These are phyloP conservation scores for Hypocrella siamensis DNA, from an alignment of 2,329 filamentous ascomycete species.

Conservation along the genomic window DNA sequence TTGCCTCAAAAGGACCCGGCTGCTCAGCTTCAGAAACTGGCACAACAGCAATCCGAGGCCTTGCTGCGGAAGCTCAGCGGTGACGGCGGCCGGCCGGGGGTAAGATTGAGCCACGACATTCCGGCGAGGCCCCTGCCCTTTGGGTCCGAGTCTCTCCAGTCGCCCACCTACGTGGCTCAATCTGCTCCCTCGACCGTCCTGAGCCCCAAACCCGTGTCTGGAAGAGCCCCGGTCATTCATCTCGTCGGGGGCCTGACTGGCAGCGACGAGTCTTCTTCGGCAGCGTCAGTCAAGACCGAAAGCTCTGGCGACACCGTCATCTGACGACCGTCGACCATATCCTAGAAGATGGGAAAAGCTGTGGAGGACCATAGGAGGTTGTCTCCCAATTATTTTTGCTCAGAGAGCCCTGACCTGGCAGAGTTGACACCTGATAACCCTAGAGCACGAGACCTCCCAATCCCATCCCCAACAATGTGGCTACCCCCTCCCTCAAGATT, in stretches of 20 bases:
- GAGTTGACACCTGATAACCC: too few species aligned
- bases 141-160: constrained; percentile 28
- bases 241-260: background rate
- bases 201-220: constrained; percentile 3
- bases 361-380: too few species aligned
- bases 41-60: constrained; percentile 47
- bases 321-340: too few species aligned
- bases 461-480: too few species aligned
- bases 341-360: too few species aligned
- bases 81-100: constrained; percentile 11
- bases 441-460: too few species aligned
- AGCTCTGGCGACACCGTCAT: background rate
- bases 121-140: constrained; percentile 34
- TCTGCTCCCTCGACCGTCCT: constrained; percentile 5
- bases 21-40: constrained; percentile 54
- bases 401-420: too few species aligned
- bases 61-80: constrained; percentile 37
- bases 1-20: constrained; percentile 47
- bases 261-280: background rate
- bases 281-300: background rate
- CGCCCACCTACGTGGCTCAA: constrained; percentile 13
- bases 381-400: too few species aligned
- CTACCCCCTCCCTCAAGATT: too few species aligned
- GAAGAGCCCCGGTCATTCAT: background rate
- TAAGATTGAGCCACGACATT: constrained; percentile 22